A percentile compares a stretch with the other conserved stretches of the same genome.
These are phyloP conservation scores for Lablab purpureus DNA, from an alignment of 306 rosid species.

Conservation along the genomic window DNA sequence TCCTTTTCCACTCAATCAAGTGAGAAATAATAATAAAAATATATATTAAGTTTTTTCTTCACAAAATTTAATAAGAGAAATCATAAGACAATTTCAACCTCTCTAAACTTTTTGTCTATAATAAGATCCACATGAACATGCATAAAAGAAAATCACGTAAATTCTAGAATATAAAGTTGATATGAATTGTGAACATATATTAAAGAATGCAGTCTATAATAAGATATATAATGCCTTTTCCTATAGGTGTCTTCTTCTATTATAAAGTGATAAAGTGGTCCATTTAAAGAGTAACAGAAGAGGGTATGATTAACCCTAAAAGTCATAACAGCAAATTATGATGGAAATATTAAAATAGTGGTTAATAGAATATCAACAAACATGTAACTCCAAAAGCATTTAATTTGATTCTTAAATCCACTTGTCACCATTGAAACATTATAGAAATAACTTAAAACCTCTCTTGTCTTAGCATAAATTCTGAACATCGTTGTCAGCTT, in stretches of 20 bases:
- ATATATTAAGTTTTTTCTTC: no score
- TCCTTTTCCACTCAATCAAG: no score
- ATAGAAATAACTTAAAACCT: not conserved
- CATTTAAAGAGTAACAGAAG: not conserved
- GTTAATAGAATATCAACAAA: not conserved
- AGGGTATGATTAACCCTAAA: not conserved
- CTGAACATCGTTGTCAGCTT: slow-evolving; percentile 12
- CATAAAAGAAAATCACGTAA: not conserved
- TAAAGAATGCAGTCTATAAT: not conserved
- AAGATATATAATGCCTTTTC: not conserved
- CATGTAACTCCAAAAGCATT: not conserved
- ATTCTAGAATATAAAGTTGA: not conserved
- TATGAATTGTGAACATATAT: not conserved
- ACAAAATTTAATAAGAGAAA: no score
- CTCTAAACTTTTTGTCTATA: not conserved
- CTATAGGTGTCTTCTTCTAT: not conserved
- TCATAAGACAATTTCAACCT: no score
- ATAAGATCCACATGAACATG: not conserved
- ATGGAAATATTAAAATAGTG: not conserved
- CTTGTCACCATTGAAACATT: not conserved
- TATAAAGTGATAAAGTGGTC: not conserved
- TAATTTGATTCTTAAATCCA: slow-evolving; percentile 6
- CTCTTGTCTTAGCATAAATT: not conserved
- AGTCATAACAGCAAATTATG: not conserved
- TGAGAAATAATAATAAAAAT: no score